These are phyloP conservation scores for Paragyromitra xinjiangensis DNA, from an alignment of 495 filamentous ascomycete species.

Conservation along the genomic window DNA sequence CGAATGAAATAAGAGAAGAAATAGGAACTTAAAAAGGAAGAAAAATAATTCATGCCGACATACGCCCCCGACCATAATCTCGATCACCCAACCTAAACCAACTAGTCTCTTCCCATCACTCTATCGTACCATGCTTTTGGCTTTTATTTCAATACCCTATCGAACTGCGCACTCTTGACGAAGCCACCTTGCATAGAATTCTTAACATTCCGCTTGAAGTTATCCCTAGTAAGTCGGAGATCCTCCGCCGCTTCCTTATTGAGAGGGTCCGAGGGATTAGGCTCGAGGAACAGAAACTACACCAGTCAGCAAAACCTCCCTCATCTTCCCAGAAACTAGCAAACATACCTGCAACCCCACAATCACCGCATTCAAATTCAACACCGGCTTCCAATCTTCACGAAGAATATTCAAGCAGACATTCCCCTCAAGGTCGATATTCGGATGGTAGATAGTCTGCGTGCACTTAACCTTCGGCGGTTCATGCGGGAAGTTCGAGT, in stretches of 20 bases:
- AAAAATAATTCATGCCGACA: slow-evolving; percentile 34
- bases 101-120: background rate
- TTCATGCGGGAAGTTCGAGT: slow-evolving; percentile 95
- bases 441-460: slow-evolving; percentile 98
- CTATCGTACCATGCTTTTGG: slow-evolving; percentile 12
- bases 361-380: slow-evolving; percentile 96
- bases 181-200: slow-evolving; percentile 79
- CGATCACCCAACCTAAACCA: background rate
- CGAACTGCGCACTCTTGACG: slow-evolving; percentile 76
- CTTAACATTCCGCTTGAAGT: slow-evolving; percentile 90
- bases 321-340: background rate
- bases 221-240: slow-evolving; percentile 80
- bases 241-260: slow-evolving; percentile 98
- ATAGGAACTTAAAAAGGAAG: slow-evolving; percentile 31
- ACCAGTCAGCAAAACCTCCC: slow-evolving; percentile 10
- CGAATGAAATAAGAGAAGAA: slow-evolving; percentile 21
- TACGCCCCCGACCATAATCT: slow-evolving; percentile 33
- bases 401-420: slow-evolving; percentile 96
- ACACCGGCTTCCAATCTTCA: slow-evolving; percentile 98
- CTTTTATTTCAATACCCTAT: slow-evolving; percentile 70
- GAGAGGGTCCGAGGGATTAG: slow-evolving; percentile 93
- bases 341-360: slow-evolving; percentile 82
- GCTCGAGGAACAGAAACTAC: slow-evolving; percentile 96
- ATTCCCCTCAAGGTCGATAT: slow-evolving; percentile 97
- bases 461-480: slow-evolving; percentile 97